These are phyloP conservation scores for Leishmania aethiopica DNA, from an alignment of 208 protist species.

Conservation along the genomic window DNA sequence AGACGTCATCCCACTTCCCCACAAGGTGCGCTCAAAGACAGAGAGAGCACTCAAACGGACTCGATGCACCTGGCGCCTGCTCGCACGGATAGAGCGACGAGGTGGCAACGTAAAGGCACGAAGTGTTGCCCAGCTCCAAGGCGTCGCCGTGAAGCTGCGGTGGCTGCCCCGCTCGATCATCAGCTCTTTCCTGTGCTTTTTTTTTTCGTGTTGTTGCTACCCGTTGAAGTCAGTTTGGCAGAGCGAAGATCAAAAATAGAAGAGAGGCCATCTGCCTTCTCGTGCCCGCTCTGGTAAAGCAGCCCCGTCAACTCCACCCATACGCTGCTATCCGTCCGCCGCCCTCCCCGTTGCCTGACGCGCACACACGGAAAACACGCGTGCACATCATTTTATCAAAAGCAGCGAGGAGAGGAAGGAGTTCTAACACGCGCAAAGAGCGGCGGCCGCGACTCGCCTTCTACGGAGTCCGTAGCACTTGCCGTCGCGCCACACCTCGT, in stretches of 20 bases:
- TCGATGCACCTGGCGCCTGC: background rate
- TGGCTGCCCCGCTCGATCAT: background rate
- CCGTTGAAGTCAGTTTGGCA: background rate
- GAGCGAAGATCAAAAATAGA: background rate
- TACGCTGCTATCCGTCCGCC: background rate
- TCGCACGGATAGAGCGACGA: background rate
- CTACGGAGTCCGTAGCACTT: background rate
- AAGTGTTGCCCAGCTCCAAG: background rate
- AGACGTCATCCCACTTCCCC: background rate
- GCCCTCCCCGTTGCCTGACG: background rate
- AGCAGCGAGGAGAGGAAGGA: background rate
- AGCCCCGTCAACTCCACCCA: background rate
- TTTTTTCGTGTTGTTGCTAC: too few relatives aligned
- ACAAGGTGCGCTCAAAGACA: background rate
- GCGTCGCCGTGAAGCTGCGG: too few relatives aligned
- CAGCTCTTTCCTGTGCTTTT: too few relatives aligned
- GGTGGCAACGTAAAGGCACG: background rate
- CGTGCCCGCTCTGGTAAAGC: background rate
- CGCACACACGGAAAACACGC: background rate
- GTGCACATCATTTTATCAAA: background rate
- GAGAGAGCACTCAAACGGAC: background rate
- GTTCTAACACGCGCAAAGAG: background rate
- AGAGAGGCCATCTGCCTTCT: background rate
- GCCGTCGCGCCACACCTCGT: background rate
- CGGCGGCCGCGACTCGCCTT: background rate